These are phyloP conservation scores for Zalaria obscura DNA, from an alignment of 2,329 filamentous ascomycete species.

Conservation along the genomic window DNA sequence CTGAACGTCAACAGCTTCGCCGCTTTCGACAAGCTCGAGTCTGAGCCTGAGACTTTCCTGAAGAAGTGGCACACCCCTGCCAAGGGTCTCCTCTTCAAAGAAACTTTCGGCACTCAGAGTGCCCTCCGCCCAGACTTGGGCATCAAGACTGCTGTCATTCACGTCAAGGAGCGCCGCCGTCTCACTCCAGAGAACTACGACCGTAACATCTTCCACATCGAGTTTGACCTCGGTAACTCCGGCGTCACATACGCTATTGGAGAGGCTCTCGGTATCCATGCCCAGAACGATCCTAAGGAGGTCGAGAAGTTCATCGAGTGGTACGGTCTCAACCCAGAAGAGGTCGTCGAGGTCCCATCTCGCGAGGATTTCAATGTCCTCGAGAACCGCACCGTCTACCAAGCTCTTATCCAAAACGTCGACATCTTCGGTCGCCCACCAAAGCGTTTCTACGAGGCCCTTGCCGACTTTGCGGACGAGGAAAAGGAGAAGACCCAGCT, in stretches of 20 bases:
- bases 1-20: conserved; percentile 72
- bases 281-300: conserved; percentile 72
- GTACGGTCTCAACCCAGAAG: conserved; percentile 71
- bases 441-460: conserved; percentile 92
- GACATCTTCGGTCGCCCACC: conserved; percentile 95
- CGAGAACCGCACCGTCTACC: conserved; percentile 85
- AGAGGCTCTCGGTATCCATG: conserved; percentile 90
- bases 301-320: conserved; percentile 77
- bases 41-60: conserved; percentile 51
- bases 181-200: conserved; percentile 82
- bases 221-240: conserved; percentile 86
- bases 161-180: conserved; percentile 88
- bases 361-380: conserved; percentile 60
- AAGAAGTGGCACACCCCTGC: conserved; percentile 72
- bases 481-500: conserved; percentile 72
- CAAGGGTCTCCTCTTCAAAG: conserved; percentile 84
- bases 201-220: conserved; percentile 99
- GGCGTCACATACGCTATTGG: conserved; percentile 94
- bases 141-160: conserved; percentile 74
- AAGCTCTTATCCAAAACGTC: conserved; percentile 79
- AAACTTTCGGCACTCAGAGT: conserved; percentile 66
- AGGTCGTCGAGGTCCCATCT: conserved; percentile 81
- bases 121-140: conserved; percentile 72
- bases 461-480: conserved; percentile 75
- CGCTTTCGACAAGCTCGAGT: conserved; percentile 61